Conservation (phyloP, 179 eudicot genomes). For the Sideroxylon spinosum region DNA sequence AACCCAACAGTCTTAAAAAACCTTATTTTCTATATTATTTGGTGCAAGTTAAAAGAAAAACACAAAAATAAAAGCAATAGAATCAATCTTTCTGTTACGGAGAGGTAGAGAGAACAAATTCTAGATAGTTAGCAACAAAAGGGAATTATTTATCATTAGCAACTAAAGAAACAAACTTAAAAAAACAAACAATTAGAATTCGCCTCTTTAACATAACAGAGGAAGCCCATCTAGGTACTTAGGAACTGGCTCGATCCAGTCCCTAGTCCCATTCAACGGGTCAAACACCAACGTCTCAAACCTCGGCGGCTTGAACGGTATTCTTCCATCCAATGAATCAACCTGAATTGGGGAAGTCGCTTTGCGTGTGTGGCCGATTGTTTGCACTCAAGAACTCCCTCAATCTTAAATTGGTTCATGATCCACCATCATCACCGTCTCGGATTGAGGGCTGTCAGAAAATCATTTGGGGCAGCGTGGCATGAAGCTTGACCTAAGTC, state of each 20-base stretch:
- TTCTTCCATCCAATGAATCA: slow-evolving; percentile 10
- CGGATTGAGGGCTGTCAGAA: slow-evolving; percentile 55
- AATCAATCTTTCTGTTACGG: too few species aligned
- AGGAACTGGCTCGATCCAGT: slow-evolving; percentile 43
- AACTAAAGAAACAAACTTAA: too few species aligned
- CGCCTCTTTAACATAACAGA: slow-evolving; percentile 46
- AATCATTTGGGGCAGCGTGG: slow-evolving; percentile 66
- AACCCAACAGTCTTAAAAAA: too few species aligned
- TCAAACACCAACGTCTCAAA: slow-evolving; percentile 48
- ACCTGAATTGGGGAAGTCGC: slow-evolving; percentile 36
- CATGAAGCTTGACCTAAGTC: too few species aligned
- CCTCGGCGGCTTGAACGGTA: slow-evolving; percentile 28
- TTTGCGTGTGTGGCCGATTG: slow-evolving; percentile 34
- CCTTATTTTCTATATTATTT: too few species aligned
- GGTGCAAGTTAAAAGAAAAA: too few species aligned
- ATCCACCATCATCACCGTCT: slow-evolving; percentile 34
- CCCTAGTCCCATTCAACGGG: slow-evolving; percentile 32
- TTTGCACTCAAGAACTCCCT: slow-evolving; percentile 57
- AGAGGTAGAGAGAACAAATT: too few species aligned
- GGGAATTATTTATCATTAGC: too few species aligned
- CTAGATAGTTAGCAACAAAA: too few species aligned
- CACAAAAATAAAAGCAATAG: too few species aligned
- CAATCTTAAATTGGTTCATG: slow-evolving; percentile 62
- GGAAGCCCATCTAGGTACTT: slow-evolving; percentile 49
- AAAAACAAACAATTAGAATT: too few species aligned